Conservation (phyloP, 208 protist genomes). For the Leishmania martiniquensis region DNA sequence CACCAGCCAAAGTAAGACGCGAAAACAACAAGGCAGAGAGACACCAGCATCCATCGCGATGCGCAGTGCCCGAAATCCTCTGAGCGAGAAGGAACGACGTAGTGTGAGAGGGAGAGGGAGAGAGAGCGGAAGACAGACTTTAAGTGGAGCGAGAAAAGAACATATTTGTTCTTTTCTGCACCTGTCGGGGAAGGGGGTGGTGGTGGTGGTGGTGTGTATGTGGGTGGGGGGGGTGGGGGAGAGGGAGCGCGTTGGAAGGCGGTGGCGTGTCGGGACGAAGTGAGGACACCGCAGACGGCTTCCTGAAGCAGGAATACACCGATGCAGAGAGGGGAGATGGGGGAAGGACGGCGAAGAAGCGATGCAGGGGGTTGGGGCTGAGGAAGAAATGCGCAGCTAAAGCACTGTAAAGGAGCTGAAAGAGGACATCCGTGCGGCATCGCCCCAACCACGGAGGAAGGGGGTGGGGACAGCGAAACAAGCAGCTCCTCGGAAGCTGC, state of each 20-base stretch:
- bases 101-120: background rate
- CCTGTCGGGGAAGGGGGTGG: too few species aligned
- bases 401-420: background rate
- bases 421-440: background rate
- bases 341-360: background rate
- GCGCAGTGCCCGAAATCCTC: background rate
- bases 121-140: background rate
- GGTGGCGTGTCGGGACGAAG: background rate
- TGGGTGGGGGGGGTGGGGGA: background rate
- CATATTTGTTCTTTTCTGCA: background rate
- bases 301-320: background rate
- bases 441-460: background rate
- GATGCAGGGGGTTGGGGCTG: background rate
- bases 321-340: background rate
- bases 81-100: background rate
- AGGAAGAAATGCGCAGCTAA: background rate
- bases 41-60: background rate
- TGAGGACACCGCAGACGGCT: slow-evolving; percentile 14
- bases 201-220: too few species aligned
- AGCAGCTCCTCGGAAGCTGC: background rate
- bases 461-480: background rate
- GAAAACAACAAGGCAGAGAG: background rate
- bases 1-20: background rate
- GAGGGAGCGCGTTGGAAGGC: background rate
- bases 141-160: background rate